Evolutionary conservation across 331 rosid genomes (phyloP).

Genomic region (Prunus yedoensis): DNA sequence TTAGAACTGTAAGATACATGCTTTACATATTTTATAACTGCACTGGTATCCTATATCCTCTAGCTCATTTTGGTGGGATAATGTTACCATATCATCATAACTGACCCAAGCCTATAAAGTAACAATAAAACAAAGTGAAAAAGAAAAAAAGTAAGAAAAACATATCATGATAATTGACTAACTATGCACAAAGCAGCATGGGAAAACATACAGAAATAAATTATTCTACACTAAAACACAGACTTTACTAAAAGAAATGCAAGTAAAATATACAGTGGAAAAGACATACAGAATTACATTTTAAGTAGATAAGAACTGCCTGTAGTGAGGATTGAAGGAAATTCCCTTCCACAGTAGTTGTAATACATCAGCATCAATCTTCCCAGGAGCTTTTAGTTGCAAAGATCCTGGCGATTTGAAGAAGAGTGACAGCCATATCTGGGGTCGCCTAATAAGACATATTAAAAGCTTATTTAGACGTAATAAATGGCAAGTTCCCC

Average conservation of each 20-base stretch:
- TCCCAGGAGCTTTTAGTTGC: slow-evolving; percentile 99
- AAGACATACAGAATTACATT: neutral
- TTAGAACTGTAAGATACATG: too few species aligned
- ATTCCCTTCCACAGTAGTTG: slow-evolving; percentile 92
- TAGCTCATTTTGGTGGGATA: neutral
- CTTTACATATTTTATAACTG: neutral
- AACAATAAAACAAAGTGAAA: neutral
- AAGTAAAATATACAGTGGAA: slow-evolving; percentile 11
- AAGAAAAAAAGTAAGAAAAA: neutral
- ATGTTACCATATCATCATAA: neutral
- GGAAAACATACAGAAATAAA: neutral
- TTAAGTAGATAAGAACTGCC: slow-evolving; percentile 1
- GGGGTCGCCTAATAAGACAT: slow-evolving; percentile 78
- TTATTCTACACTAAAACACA: neutral
- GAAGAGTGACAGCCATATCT: slow-evolving; percentile 99
- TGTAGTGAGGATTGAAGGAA: slow-evolving; percentile 20
- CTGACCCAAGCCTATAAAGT: neutral
- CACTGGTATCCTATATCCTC: neutral
- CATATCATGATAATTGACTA: neutral
- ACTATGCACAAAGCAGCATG: neutral
- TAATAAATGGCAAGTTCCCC: neutral
- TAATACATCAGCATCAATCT: slow-evolving; percentile 97
- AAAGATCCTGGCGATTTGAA: slow-evolving; percentile 93
- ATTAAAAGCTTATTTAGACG: slow-evolving; percentile 14
- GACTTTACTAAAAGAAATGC: neutral